Base-by-base conservation (phyloP, 768 basidiomycete species). In the Amanita jacksonii region DNA sequence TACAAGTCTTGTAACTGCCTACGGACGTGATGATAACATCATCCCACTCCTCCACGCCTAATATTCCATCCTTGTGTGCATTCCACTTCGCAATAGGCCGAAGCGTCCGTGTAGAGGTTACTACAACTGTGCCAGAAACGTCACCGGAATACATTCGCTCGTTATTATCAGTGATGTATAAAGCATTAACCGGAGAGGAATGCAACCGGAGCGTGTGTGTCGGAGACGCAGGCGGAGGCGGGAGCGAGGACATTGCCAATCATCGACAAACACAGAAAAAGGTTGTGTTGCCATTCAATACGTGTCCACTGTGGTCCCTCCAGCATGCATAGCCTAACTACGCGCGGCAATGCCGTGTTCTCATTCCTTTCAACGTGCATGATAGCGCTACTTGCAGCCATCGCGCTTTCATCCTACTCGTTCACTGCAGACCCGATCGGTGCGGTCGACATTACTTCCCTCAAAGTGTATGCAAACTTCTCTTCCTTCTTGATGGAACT, bases 121-220 rank as follows among this genome's bases (percentile, higher is more conserved):
- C 64, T 3, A 80, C 73, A 18, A 92, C 77, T n/a, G 64, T 72
- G 2, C 94, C 94, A 13, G 79, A 72, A 4, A 72, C 65, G 53
- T 98, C 94, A 3, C 84, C 92, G 5, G 93, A 88, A 62, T 90
- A 93, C 4, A 98, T 64, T 13, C 86, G 68, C 49, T 85, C 76
- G 55, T 90, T 88, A 57, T 85, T 77, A 3, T 65, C 51, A 1
- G 89, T 87, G 54, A 90, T 64, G 34, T 62, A 68, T 27, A 93
- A 43, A 0, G 74, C 64, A 43, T 65, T 74, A 41, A 94, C 61
- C 12, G 81, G 72, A 3, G 76, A 65, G 0, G 70, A 64, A 56
- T 97, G 93, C 2, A 73, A 66, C 8, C 93, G 81, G 20, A 96
- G 65, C 16, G 88, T 65, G 52, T 91, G 86, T 3, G 74, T 65